phyloP scores from a whole-genome alignment of 2,329 filamentous ascomycete genomes.

The Incumbomyces delicatus region DNA sequence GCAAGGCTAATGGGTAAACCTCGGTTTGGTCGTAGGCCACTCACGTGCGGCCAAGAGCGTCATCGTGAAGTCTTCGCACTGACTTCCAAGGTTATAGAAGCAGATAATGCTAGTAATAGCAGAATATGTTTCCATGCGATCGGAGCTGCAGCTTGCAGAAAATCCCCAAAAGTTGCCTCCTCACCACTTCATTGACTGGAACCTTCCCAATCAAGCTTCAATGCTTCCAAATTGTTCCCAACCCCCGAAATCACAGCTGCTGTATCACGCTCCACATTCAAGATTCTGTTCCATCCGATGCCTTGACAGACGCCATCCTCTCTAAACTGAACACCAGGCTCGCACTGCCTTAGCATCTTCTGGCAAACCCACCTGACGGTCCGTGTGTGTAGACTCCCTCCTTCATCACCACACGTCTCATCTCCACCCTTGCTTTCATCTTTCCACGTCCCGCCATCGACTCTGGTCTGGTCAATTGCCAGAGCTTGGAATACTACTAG shows the following conservation, averaged over 20 bases:
- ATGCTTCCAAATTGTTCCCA: too few relatives aligned
- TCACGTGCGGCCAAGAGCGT: too few relatives aligned
- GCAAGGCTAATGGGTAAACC: background rate
- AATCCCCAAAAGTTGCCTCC: too few relatives aligned
- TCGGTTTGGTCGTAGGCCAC: too few relatives aligned
- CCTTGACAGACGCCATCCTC: slow-evolving; percentile 3
- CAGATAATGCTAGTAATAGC: too few relatives aligned
- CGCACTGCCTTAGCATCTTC: slow-evolving; percentile 25
- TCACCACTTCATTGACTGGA: background rate
- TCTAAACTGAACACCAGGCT: slow-evolving; percentile 1
- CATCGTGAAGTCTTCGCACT: too few relatives aligned
- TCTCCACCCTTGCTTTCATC: slow-evolving; percentile 7
- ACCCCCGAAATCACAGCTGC: too few relatives aligned
- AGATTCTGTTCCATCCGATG: background rate
- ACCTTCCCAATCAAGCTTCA: background rate
- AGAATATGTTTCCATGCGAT: too few relatives aligned
- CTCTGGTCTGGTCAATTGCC: slow-evolving; percentile 32
- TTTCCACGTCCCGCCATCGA: slow-evolving; percentile 21
- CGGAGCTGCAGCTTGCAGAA: too few relatives aligned
- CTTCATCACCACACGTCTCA: slow-evolving; percentile 8
- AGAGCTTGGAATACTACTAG: slow-evolving; percentile 51
- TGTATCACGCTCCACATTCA: too few relatives aligned
- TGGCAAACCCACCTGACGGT: slow-evolving; percentile 37
- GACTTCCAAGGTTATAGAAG: too few relatives aligned
- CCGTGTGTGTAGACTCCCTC: slow-evolving; percentile 30